Conservation (phyloP, 352 stramenopile species). For the Globisporangium mamillatum region DNA sequence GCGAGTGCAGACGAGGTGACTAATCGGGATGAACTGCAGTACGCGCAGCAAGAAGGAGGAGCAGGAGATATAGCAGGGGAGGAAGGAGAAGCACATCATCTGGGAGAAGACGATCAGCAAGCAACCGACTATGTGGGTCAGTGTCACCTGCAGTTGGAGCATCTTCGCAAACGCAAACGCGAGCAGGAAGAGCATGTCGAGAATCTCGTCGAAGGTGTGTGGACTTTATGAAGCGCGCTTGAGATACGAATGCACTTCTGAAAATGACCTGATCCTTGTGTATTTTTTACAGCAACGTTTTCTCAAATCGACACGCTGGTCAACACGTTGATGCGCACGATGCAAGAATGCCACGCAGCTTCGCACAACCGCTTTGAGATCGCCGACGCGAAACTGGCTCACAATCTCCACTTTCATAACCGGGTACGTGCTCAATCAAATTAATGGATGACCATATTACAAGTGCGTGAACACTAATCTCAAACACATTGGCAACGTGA, state of each 20-base stretch:
- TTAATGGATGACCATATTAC: neutral
- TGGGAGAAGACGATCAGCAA: neutral
- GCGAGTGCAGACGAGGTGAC: neutral
- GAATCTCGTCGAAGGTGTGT: slow-evolving; percentile 8
- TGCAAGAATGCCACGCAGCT: slow-evolving; percentile 4
- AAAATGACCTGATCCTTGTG: neutral
- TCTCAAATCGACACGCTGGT: slow-evolving; percentile 6
- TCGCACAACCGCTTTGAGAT: slow-evolving; percentile 11
- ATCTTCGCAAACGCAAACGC: slow-evolving; percentile 9
- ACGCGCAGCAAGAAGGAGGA: neutral
- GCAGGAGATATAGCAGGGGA: neutral
- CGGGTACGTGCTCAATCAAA: slow-evolving; percentile 5
- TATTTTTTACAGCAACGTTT: slow-evolving; percentile 4
- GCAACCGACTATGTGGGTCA: slow-evolving; percentile 6
- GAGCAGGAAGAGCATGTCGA: slow-evolving; percentile 10
- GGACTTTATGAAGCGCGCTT: neutral
- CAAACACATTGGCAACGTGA: neutral
- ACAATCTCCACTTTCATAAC: slow-evolving; percentile 8
- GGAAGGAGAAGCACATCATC: neutral
- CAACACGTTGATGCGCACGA: slow-evolving; percentile 6
- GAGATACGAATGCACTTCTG: neutral
- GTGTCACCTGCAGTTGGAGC: neutral
- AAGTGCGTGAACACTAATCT: neutral
- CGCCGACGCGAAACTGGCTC: slow-evolving; percentile 3
- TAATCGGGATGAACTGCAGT: neutral